Percentiles rank a stretch among this genome's conserved stretches.
Evolutionary conservation across 257 asterid species (phyloP).

Genomic region (Buddleja alternifolia): DNA sequence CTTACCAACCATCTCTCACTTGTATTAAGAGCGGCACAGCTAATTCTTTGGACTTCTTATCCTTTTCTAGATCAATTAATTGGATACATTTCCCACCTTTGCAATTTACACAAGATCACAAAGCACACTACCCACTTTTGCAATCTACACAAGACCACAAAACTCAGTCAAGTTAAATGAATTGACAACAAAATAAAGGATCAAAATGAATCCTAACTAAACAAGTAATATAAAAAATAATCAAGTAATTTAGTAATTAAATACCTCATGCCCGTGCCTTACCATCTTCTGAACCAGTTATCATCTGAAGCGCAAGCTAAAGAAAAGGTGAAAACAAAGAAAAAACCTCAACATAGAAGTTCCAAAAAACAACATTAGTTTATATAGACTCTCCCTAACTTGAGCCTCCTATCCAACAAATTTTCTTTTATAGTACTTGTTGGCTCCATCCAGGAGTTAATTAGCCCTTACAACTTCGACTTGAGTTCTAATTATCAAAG

Average conservation of each 20-base stretch:
- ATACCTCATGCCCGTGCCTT: conserved; percentile 94
- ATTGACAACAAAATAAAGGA: conserved; percentile 16
- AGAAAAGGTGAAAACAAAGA: conserved; percentile 24
- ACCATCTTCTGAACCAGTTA: conserved; percentile 99
- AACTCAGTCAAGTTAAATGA: conserved; percentile 31
- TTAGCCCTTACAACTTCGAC: conserved; percentile 58
- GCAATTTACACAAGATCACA: no score
- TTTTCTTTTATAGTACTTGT: conserved; percentile 15
- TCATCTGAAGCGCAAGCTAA: conserved; percentile 56
- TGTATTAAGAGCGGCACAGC: no score
- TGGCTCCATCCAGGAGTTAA: conserved; percentile 10
- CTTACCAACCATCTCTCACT: no score
- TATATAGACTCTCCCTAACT: no score
- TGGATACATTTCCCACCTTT: no score
- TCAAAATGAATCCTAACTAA: conserved; percentile 18
- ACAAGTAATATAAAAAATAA: no score
- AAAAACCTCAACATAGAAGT: conserved; percentile 15
- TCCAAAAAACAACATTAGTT: conserved; percentile 18
- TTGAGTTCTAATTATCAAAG: conserved; percentile 87
- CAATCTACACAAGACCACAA: conserved; percentile 57
- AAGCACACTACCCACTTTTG: no score
- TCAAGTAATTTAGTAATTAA: conserved; percentile 22
- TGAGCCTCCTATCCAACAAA: conserved; percentile 7
- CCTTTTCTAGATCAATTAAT: no score
- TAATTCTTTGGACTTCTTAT: no score